phyloP scores from a whole-genome alignment of 2,329 filamentous ascomycete genomes.

The Beauveria sp. region DNA sequence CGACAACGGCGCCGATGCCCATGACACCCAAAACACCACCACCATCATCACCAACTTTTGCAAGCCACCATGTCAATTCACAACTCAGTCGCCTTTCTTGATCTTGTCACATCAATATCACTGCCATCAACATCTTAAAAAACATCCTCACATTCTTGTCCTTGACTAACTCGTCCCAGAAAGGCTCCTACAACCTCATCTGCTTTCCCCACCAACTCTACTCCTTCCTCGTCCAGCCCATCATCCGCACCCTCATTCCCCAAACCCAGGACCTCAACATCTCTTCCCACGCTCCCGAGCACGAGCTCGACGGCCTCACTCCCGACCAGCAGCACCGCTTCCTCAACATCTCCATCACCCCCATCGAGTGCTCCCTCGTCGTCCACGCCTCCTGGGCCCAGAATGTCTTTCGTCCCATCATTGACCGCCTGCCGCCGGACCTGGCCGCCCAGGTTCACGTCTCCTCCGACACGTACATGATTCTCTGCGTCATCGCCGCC shows the following conservation, averaged over 20 bases:
- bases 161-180: constrained; percentile 42
- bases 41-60: neutral
- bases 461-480: constrained; percentile 75
- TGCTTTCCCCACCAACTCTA: constrained; percentile 81
- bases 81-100: neutral
- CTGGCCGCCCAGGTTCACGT: constrained; percentile 53
- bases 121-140: neutral
- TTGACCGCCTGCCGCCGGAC: constrained; percentile 54
- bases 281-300: constrained; percentile 27
- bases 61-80: neutral
- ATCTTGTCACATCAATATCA: too few species aligned
- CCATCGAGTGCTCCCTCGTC: constrained; percentile 86
- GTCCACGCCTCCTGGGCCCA: constrained; percentile 71
- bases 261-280: constrained; percentile 37
- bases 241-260: constrained; percentile 77
- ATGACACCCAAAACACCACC: neutral
- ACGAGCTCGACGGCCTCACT: constrained; percentile 39
- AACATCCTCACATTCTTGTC: too few species aligned
- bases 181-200: constrained; percentile 79
- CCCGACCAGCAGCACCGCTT: constrained; percentile 62
- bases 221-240: constrained; percentile 72
- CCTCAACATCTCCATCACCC: constrained; percentile 87
- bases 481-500: constrained; percentile 83
- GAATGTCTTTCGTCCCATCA: constrained; percentile 66
- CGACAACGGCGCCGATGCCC: neutral